Evolutionary conservation across 176 grass and related monocot genomes (phyloP), one percentile per base, ranked within the genome.

Genomic region (Musa acuminata): DNA sequence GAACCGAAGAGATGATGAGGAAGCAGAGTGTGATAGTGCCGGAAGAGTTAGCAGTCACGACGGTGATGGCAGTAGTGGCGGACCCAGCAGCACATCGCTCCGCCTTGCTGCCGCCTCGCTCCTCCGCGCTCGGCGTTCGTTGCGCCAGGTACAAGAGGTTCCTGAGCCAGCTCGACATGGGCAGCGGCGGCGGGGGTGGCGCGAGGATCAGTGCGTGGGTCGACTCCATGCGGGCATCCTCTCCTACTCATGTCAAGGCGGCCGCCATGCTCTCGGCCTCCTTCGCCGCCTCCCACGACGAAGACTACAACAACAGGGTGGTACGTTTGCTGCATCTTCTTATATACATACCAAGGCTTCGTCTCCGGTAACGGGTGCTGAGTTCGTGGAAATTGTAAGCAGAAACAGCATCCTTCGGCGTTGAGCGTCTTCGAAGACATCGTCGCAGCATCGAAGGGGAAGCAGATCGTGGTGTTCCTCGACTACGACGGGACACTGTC

Each of bases 401-500:
- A 94, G 91, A 80, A 83, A 72, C 78, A 79, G 52, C 80, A 94
- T 62, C 91, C 91, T 62, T 94, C 91, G 55, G 91, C 91, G 77
- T 87, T 94, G 80, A 63, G 35, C 5, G 73, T 35, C 48, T 90
- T 94, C 82, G 80, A 87, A 19, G 83, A 75, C 64, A 54, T 90
- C 60, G 80, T 71, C 22, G 82, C 79, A 63, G 79, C 85, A 35
- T 83, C 87, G 12, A 64, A 76, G 62, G 91, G 85, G 54, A 94
- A 94, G 76, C 75, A 76, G 70, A 82, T 90, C 20, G 91, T 81
- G 9, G 79, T 94, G 83, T 94, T 94, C 83, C 85, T 94, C 19
- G 91, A 94, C 82, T 94, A 94, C 78, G 91, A 94, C 69, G 91
- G 91, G 68, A 94, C 91, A 22, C 76, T 94, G 22, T 94, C 91